Conservation (phyloP, 2,329 filamentous ascomycete species). For the Huntiella moniliformis region DNA sequence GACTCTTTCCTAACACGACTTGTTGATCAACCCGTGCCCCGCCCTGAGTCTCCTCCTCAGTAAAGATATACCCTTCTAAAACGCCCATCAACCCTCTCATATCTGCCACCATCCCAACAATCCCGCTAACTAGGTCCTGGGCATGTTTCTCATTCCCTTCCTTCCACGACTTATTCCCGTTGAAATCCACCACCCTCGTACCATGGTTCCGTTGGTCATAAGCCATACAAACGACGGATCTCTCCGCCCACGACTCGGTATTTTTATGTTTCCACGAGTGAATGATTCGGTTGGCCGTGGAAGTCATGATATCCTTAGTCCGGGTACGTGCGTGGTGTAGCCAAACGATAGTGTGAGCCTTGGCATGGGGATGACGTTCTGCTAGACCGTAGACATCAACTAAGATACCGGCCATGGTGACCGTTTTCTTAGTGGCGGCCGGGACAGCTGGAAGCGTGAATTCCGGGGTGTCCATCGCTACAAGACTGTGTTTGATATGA, state of each 20-base stretch:
- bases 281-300: constrained; percentile 50
- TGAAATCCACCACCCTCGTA: constrained; percentile 42
- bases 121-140: constrained; percentile 74
- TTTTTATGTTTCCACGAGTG: constrained; percentile 38
- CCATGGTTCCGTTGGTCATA: constrained; percentile 96
- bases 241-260: constrained; percentile 17
- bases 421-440: constrained; percentile 41
- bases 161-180: constrained; percentile 58
- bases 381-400: constrained; percentile 65
- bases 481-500: too few relatives aligned
- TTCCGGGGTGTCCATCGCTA: neutral
- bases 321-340: constrained; percentile 66
- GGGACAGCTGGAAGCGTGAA: neutral
- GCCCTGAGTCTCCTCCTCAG: constrained; percentile 21
- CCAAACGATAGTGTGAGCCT: constrained; percentile 64
- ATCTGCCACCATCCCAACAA: constrained; percentile 57
- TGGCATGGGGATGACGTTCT: constrained; percentile 36
- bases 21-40: constrained; percentile 36
- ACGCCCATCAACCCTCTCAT: constrained; percentile 58
- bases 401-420: constrained; percentile 60
- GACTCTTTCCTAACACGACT: constrained; percentile 60
- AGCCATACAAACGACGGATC: constrained; percentile 58
- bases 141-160: constrained; percentile 65
- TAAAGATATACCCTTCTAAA: constrained; percentile 56
- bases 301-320: constrained; percentile 53